Evolutionary conservation across 768 basidiomycete genomes (phyloP).

Genomic region (Phylloporus sp.): DNA sequence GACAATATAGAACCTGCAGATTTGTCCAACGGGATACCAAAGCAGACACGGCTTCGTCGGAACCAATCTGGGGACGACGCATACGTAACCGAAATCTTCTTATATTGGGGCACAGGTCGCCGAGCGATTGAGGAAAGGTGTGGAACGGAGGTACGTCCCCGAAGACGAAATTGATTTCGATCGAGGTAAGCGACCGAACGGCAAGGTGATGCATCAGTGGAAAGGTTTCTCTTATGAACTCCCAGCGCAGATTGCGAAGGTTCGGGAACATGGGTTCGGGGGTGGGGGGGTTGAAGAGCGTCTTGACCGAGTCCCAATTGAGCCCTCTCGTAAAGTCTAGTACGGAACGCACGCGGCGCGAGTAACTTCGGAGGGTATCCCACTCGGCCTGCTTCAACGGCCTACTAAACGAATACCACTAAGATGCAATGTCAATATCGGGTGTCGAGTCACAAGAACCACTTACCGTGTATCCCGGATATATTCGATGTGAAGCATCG

Average conservation of each 20-base stretch:
- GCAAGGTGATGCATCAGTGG: constrained; percentile 14
- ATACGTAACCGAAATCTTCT: constrained; percentile 10
- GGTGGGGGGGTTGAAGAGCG: constrained; percentile 13
- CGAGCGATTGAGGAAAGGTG: constrained; percentile 16
- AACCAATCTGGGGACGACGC: constrained; percentile 12
- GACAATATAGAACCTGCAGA: constrained; percentile 14
- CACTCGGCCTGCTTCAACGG: constrained; percentile 8
- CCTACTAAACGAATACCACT: constrained; percentile 17
- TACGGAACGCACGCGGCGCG: constrained; percentile 12
- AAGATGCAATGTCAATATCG: neutral
- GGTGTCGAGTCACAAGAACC: neutral
- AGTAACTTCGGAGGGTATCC: constrained; percentile 9
- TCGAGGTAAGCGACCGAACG: constrained; percentile 12
- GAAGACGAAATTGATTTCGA: constrained; percentile 19
- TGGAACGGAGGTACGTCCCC: constrained; percentile 16
- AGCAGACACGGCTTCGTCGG: constrained; percentile 9
- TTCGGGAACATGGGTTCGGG: constrained; percentile 17
- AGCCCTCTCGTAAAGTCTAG: constrained; percentile 14
- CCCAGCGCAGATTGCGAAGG: constrained; percentile 19
- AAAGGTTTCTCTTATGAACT: constrained; percentile 15
- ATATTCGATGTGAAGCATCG: constrained; percentile 9
- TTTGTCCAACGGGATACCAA: constrained; percentile 15
- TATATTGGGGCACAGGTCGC: constrained; percentile 15
- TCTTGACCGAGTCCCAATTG: constrained; percentile 15
- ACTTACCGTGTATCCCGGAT: constrained; percentile 9